phyloP scores from a whole-genome alignment of 345 rosid genomes.

The Lumnitzera littorea region DNA sequence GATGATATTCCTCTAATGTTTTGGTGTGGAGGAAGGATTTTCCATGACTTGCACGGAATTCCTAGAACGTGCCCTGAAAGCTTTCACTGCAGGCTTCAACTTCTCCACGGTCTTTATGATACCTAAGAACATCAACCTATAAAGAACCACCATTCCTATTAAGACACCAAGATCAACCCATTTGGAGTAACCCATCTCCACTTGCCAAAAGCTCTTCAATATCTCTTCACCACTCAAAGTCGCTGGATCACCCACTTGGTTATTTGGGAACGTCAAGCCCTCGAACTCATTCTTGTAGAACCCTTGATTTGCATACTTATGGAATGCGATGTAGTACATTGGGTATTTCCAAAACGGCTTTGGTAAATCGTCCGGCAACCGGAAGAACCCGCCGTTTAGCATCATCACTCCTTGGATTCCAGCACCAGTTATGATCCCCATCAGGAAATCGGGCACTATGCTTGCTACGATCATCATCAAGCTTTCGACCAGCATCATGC shows the following conservation, averaged over 20 bases:
- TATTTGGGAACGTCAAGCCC: conserved; percentile 12
- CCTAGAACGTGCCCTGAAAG: background rate
- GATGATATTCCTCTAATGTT: too few relatives aligned
- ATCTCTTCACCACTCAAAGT: conserved; percentile 19
- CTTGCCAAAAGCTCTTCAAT: conserved; percentile 17
- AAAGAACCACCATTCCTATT: conserved; percentile 20
- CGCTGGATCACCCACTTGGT: conserved; percentile 6
- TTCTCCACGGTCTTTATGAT: conserved; percentile 14
- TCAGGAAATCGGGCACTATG: conserved; percentile 41
- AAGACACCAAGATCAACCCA: conserved; percentile 21
- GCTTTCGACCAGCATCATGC: conserved; percentile 44
- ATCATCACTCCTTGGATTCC: conserved; percentile 51
- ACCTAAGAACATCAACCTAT: conserved; percentile 18
- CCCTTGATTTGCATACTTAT: conserved; percentile 24
- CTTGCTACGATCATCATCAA: conserved; percentile 56
- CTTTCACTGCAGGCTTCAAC: conserved; percentile 6
- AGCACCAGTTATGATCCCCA: conserved; percentile 48
- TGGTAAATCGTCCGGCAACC: conserved; percentile 34
- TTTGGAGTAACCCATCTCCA: conserved; percentile 22
- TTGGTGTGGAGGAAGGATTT: too few relatives aligned
- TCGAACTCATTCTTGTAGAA: conserved; percentile 28
- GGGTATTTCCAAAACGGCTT: conserved; percentile 42
- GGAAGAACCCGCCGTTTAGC: conserved; percentile 37
- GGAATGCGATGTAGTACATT: conserved; percentile 32
- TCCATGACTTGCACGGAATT: too few relatives aligned